A percentile compares a stretch with the other conserved stretches of the same genome.
phyloP scores from a whole-genome alignment of 2,329 filamentous ascomycete species.

The Ceratocystis eucalypticola region DNA sequence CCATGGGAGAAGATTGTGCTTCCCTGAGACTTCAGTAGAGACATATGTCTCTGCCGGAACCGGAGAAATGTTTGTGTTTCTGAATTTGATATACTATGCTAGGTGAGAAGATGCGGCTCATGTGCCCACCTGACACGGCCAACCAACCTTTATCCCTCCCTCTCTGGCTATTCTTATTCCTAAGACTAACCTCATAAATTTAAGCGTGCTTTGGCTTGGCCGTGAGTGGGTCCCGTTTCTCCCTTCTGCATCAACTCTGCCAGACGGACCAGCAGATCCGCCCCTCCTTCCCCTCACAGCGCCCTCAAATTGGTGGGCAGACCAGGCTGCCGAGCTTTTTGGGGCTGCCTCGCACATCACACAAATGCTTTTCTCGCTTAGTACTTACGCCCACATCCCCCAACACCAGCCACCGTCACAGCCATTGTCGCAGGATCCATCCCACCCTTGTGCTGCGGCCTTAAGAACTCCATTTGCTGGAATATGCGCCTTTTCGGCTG shows the following conservation, averaged over 20 bases:
- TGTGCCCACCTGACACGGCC: not conserved
- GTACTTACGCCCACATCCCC: conserved; percentile 21
- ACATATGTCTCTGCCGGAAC: conserved; percentile 30
- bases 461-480: conserved; percentile 32
- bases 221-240: conserved; percentile 34
- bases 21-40: conserved; percentile 28
- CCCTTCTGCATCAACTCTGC: conserved; percentile 27
- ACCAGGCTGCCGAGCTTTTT: conserved; percentile 29
- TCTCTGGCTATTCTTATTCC: not conserved
- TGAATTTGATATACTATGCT: conserved; percentile 33
- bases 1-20: conserved; percentile 28
- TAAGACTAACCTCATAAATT: not conserved
- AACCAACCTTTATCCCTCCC: too few relatives aligned
- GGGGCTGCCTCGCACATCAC: conserved; percentile 20
- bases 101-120: conserved; percentile 24
- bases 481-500: conserved; percentile 34
- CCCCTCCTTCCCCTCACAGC: conserved; percentile 29
- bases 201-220: conserved; percentile 31
- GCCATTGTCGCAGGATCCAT: not conserved
- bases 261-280: conserved; percentile 30
- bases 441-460: not conserved
- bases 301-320: conserved; percentile 30
- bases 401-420: not conserved
- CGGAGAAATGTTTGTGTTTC: conserved; percentile 31
- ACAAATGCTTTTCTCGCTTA: conserved; percentile 4